Conservation (phyloP, 345 rosid genomes). For the Linum lewisii region DNA sequence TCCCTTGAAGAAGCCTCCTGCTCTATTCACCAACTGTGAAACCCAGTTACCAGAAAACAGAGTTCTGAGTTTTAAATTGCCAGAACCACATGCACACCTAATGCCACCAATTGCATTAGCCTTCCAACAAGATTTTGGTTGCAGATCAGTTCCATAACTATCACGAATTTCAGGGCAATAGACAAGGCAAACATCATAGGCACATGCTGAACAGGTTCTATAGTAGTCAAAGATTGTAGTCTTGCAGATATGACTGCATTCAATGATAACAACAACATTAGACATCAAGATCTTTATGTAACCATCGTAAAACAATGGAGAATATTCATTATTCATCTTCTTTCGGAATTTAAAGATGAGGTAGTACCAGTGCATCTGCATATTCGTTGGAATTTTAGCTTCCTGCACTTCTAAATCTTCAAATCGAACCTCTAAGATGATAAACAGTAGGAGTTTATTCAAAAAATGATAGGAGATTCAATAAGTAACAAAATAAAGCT, state of each 20-base stretch:
- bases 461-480: constrained; percentile 21
- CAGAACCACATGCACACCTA: constrained; percentile 46
- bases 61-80: constrained; percentile 29
- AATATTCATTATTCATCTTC: constrained; percentile 7
- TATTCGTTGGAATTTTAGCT: neutral
- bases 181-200: constrained; percentile 45
- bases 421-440: too few species aligned
- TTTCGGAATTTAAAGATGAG: constrained; percentile 9
- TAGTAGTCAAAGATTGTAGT: constrained; percentile 44
- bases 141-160: constrained; percentile 11
- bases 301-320: constrained; percentile 1
- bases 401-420: neutral
- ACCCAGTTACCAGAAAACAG: constrained; percentile 28
- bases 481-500: constrained; percentile 12
- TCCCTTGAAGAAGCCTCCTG: constrained; percentile 15
- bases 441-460: too few species aligned
- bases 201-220: constrained; percentile 40
- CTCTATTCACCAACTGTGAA: constrained; percentile 32
- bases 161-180: constrained; percentile 42
- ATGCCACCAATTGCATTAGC: constrained; percentile 42
- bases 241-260: constrained; percentile 42
- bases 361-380: neutral
- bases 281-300: neutral
- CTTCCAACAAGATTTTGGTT: constrained; percentile 33
- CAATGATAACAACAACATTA: neutral